phyloP scores from a whole-genome alignment of 2,329 filamentous ascomycete genomes.

The Aspergillaceae sp. region DNA sequence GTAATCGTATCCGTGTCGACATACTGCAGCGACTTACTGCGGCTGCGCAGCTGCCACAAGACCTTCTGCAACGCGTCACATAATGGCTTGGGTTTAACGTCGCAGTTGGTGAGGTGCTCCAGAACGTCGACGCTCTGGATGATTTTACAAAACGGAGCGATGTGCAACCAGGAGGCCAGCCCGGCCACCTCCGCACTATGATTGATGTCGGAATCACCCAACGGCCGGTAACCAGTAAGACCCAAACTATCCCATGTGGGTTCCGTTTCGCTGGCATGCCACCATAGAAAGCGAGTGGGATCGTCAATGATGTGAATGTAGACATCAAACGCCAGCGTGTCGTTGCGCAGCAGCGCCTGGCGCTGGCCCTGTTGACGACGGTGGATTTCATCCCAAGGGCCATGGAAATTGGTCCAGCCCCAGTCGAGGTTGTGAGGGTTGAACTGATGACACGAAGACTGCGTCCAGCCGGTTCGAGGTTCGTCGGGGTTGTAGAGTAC shows the following conservation, averaged over 20 bases:
- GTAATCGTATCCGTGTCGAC: slow-evolving; percentile 37
- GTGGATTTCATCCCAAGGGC: slow-evolving; percentile 51
- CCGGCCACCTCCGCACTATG: slow-evolving; percentile 45
- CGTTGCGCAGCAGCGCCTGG: slow-evolving; percentile 51
- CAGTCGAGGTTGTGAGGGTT: slow-evolving; percentile 51
- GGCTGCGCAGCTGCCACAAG: slow-evolving; percentile 43
- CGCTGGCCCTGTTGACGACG: slow-evolving; percentile 49
- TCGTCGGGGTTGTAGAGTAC: slow-evolving; percentile 57
- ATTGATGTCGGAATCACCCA: slow-evolving; percentile 38
- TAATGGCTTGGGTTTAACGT: slow-evolving; percentile 43
- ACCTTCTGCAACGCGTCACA: slow-evolving; percentile 45
- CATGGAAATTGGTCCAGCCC: slow-evolving; percentile 56
- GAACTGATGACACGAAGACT: slow-evolving; percentile 52
- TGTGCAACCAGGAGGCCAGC: slow-evolving; percentile 50
- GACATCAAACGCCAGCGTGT: slow-evolving; percentile 53
- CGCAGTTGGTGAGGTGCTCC: slow-evolving; percentile 39
- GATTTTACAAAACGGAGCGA: slow-evolving; percentile 51
- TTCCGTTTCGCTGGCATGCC: slow-evolving; percentile 47
- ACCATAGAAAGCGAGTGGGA: slow-evolving; percentile 53
- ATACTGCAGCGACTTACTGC: slow-evolving; percentile 31
- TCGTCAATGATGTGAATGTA: slow-evolving; percentile 55
- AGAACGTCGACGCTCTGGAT: slow-evolving; percentile 43
- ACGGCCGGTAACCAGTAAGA: slow-evolving; percentile 50
- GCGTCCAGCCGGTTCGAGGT: slow-evolving; percentile 49
- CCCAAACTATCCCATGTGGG: slow-evolving; percentile 48